Base-by-base conservation (phyloP, 805 yeast species). In the Candida ficus region DNA sequence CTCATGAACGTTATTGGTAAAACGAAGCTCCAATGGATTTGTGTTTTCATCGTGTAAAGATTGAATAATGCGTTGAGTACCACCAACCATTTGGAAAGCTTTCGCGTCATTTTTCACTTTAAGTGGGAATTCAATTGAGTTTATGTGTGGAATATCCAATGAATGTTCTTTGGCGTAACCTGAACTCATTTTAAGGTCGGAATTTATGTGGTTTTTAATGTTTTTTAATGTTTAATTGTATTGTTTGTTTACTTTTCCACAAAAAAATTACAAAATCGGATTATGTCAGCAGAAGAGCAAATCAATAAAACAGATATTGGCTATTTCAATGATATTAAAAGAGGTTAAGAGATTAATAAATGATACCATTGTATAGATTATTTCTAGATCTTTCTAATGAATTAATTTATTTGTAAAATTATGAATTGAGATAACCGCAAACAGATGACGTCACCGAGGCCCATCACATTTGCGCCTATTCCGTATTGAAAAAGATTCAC, bases 121-220 rank as follows among this genome's bases (percentile, higher is more conserved):
- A 23, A 88, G 62, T 0, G 97, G 97, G 44, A 83, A 70, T 54
- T 90, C 97, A 14, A 90, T 73, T 3, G 90, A 75, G 5, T 84
- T 70, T 19, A 78, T 78, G 50, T 80, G 78, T 8, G 95, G 93
- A 1, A 85, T 70, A 49, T 85, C 93, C 54, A 86, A 60, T 10
- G 83, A 72, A 54, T 72, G 73, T 48, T 72, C 75, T 35, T 71
- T 69, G 1, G 85, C 86, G 34, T 48, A 48, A 29, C 49, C 54
- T n/a, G 48, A 48, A 14, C 44, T 23, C 59, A 54, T 56, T 18
- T 9, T 12, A 6, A 7, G n/a, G 28, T 25, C n/a, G 13, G 16
- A 26, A 26, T 13, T 26, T 26, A 14, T 26, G 12, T 25, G 11
- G 12, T 26, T 26, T n/a, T 26, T 26, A 13, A 26, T 14, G 2